Base-by-base conservation (phyloP, 441 rosid genomes). In the Raphanus hybrid region DNA sequence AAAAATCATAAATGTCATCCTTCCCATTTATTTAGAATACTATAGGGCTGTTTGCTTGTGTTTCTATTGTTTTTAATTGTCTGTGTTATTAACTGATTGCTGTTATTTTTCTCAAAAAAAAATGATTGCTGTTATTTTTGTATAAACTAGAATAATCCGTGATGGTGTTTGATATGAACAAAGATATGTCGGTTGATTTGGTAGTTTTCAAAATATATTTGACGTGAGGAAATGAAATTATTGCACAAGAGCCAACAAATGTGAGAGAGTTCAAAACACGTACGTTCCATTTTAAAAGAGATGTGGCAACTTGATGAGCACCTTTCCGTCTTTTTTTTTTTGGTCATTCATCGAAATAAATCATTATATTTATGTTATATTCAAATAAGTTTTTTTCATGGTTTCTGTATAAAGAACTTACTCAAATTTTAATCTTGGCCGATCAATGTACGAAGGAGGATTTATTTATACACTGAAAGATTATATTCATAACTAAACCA, bases 101-200 rank as follows among this genome's bases (percentile, higher is more conserved):
- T 58, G 23, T 16, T 41, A 5, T 34, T 6, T 34, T 34, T 34
- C 37, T 34, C 1, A 34, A 34, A 34, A 34, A 34, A 34, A 34
- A 34, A 34, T 70, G 10, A 4, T 59, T 16, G 14, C 6, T 41
- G 26, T 32, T 45, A 6, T 5, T 32, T 45, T 45, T 29, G 8
- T 59, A 5, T 32, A 67, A 45, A 59, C 12, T 67, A 16, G 8
- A 20, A 48, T 34, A 66, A 55, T n/a, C n/a, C 15, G 23, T 16
- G 64, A 32, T 7, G n/a, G 65, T 61, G 35, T n/a, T 67, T 16
- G 14, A 14, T 69, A 52, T 35, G 64, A 48, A 41, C 48, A 64
- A 64, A 64, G 7, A 63, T 41, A 23, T 48, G 78, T 78, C 81
- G 81, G 81, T 73, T 60, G 81, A 78, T 78, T 71, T 63, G 63